Evolutionary conservation across 306 rosid genomes (phyloP).

Genomic region (Rosa rugosa): DNA sequence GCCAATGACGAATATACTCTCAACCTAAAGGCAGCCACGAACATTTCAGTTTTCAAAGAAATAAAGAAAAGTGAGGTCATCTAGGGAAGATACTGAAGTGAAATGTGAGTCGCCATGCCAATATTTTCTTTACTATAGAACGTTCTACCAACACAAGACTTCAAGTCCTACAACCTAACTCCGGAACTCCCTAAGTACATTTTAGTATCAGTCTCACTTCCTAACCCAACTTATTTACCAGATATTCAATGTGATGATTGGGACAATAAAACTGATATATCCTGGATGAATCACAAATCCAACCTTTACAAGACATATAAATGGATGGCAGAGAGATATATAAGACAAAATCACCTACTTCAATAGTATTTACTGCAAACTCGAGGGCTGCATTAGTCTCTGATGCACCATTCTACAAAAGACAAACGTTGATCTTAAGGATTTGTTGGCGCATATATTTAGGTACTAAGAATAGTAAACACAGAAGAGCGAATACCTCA

Average conservation of each 20-base stretch:
- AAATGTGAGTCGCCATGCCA: background rate
- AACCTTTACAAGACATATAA: background rate
- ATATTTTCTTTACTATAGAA: background rate
- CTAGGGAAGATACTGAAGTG: background rate
- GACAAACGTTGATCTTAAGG: background rate
- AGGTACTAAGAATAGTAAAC: background rate
- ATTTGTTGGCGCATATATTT: background rate
- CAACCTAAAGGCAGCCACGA: conserved; percentile 54
- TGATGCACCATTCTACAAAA: conserved; percentile 69
- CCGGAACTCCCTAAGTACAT: background rate
- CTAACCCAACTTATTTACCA: background rate
- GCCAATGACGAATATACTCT: conserved; percentile 75
- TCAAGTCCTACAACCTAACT: background rate
- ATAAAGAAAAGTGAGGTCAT: background rate
- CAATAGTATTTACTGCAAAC: conserved; percentile 77
- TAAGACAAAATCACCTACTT: conserved; percentile 31
- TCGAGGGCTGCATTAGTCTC: conserved; percentile 95
- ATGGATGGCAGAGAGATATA: background rate
- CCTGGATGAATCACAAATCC: background rate
- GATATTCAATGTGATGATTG: background rate
- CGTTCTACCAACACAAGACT: background rate
- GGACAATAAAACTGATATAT: background rate
- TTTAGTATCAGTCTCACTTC: background rate
- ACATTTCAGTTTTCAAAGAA: background rate
- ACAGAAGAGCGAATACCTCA: conserved; percentile 50